Base-by-base conservation (phyloP, 202 grass and related monocot genomes). In the Zizania palustris region DNA sequence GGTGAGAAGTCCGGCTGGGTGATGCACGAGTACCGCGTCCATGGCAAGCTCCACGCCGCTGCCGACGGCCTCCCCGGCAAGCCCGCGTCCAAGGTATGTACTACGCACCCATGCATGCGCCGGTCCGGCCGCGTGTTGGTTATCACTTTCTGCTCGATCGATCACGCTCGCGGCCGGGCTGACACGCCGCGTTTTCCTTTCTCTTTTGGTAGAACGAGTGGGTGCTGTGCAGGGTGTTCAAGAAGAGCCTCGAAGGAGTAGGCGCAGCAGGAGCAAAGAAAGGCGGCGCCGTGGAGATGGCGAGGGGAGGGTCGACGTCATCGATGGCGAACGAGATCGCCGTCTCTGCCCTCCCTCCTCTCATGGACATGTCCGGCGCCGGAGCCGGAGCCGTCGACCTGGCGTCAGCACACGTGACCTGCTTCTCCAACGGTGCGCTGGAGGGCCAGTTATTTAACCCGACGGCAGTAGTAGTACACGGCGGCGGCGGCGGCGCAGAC, bases 161-260 rank as follows among this genome's bases (percentile, higher is more conserved):
- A 66, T 65, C 46, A 4, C 1, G 46, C n/a, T n/a, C n/a, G n/a
- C n/a, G n/a, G n/a, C 44, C 13, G 13, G 13, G 1, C 35, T 63
- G 35, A 34, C 50, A 20, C 13, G 13, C 12, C 16, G 7, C 46
- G 63, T 34, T 43, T 65, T 18, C 12, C 54, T 11, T 10, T 18
- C n/a, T 5, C 3, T 65, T 64, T 5, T 11, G 44, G 66, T 22
- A 97, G 93, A 97, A 88, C 60, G 91, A 93, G 72, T 97, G 93
- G 93, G 93, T 93, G 72, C 81, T 97, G 55, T 97, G 93, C 74
- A 89, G 90, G 71, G 88, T 97, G 86, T 92, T 93, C 86, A 85
- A 93, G 81, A 97, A 97, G 87, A 69, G 59, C 74, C 71, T 80
- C 0, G 44, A 11, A 5, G 80, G 67, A 42, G 41, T 65, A 7